phyloP scores from a whole-genome alignment of 352 stramenopile species.

The Globisporangium heterothallicum region DNA sequence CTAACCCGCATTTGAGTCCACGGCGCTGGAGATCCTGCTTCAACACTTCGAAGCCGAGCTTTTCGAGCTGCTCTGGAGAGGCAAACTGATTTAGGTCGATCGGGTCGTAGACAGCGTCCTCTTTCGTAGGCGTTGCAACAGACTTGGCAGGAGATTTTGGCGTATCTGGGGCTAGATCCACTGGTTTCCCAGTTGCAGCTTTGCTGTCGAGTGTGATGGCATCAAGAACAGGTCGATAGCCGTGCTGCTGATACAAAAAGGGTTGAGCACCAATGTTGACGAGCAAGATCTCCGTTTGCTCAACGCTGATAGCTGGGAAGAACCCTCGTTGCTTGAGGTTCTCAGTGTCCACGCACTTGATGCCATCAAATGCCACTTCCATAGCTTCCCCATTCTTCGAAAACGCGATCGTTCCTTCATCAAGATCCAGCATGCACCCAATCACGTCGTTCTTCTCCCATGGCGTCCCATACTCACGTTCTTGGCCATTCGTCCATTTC shows the following conservation, averaged over 20 bases:
- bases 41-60: slow-evolving; percentile 86
- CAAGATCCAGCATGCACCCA: slow-evolving; percentile 79
- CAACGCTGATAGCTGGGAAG: slow-evolving; percentile 77
- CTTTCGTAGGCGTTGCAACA: slow-evolving; percentile 4
- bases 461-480: slow-evolving; percentile 46
- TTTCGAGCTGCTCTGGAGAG: slow-evolving; percentile 64
- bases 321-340: slow-evolving; percentile 33
- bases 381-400: slow-evolving; percentile 76
- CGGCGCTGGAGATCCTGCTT: slow-evolving; percentile 91
- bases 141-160: neutral
- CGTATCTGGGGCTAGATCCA: neutral
- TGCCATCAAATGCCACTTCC: slow-evolving; percentile 48
- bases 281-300: slow-evolving; percentile 74
- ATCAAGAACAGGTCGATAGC: slow-evolving; percentile 44
- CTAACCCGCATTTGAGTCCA: slow-evolving; percentile 95
- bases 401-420: slow-evolving; percentile 71
- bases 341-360: slow-evolving; percentile 23
- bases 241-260: slow-evolving; percentile 48
- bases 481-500: slow-evolving; percentile 76
- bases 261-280: slow-evolving; percentile 81
- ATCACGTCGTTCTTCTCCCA: slow-evolving; percentile 88
- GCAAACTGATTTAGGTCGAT: slow-evolving; percentile 56
- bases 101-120: slow-evolving; percentile 16
- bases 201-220: slow-evolving; percentile 17
- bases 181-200: no score